These are phyloP conservation scores for Fallopia convolvulus DNA, from an alignment of 148 eudicot species.

Conservation along the genomic window DNA sequence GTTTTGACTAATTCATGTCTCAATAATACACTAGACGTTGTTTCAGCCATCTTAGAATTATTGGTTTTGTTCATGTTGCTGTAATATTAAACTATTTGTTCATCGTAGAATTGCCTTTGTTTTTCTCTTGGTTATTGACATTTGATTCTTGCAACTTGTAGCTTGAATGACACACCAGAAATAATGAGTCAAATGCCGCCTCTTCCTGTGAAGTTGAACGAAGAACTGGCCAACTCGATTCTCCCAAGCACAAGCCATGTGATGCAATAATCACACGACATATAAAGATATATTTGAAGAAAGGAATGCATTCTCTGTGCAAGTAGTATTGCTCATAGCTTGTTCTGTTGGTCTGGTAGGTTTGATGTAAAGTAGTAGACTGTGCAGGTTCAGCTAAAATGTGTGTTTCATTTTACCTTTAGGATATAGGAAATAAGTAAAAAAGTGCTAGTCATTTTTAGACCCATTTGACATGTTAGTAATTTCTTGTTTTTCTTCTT, in stretches of 20 bases:
- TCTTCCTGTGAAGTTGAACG: slow-evolving; percentile 78
- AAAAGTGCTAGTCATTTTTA: not conserved
- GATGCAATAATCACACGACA: slow-evolving; percentile 31
- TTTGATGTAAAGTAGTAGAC: slow-evolving; percentile 4
- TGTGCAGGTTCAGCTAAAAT: slow-evolving; percentile 3
- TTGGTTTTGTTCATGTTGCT: not conserved
- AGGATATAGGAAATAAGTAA: not conserved
- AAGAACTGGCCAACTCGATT: slow-evolving; percentile 62
- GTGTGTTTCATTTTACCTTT: not conserved
- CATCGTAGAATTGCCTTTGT: too few relatives aligned
- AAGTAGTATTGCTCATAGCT: slow-evolving; percentile 1
- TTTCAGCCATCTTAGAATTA: not conserved
- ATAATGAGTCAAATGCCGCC: slow-evolving; percentile 99
- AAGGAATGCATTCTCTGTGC: not conserved
- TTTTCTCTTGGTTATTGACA: not conserved
- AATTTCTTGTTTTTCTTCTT: not conserved
- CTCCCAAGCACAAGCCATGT: slow-evolving; percentile 48
- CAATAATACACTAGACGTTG: not conserved
- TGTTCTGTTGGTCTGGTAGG: not conserved
- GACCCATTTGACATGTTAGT: not conserved
- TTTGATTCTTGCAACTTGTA: slow-evolving; percentile 21
- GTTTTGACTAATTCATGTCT: not conserved
- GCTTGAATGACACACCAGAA: slow-evolving; percentile 75
- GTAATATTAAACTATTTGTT: not conserved
- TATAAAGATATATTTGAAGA: not conserved